These are phyloP conservation scores for Sugiyamaella novakii DNA, from an alignment of 1,139 yeast species.

Conservation along the genomic window DNA sequence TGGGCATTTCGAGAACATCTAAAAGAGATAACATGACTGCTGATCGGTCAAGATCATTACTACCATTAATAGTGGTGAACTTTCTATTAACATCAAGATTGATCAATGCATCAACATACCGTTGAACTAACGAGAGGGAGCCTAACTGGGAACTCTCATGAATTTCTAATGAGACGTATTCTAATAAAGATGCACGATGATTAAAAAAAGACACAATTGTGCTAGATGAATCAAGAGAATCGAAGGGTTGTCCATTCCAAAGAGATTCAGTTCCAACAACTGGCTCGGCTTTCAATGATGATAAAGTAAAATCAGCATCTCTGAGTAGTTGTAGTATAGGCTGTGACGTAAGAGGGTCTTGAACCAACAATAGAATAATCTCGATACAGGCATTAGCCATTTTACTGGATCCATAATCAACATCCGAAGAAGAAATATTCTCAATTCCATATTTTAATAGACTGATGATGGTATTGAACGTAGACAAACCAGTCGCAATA, in stretches of 20 bases:
- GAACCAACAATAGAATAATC: slow-evolving; percentile 60
- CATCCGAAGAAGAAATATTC: slow-evolving; percentile 45
- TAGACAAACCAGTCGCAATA: slow-evolving; percentile 54
- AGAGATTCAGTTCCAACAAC: slow-evolving; percentile 49
- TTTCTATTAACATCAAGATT: slow-evolving; percentile 35
- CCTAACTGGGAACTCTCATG: slow-evolving; percentile 58
- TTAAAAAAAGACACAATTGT: slow-evolving; percentile 64
- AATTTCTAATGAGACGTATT: slow-evolving; percentile 71
- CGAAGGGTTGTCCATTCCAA: slow-evolving; percentile 58
- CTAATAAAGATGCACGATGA: slow-evolving; percentile 63
- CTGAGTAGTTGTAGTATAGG: slow-evolving; percentile 59
- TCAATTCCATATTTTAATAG: slow-evolving; percentile 54
- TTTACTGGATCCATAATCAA: slow-evolving; percentile 54
- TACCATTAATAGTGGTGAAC: slow-evolving; percentile 13
- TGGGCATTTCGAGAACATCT: slow-evolving; percentile 61
- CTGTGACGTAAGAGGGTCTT: slow-evolving; percentile 55
- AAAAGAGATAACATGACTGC: slow-evolving; percentile 68
- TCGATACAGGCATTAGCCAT: slow-evolving; percentile 61
- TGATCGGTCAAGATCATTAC: slow-evolving; percentile 43
- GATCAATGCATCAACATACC: slow-evolving; percentile 57
- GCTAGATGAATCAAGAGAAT: slow-evolving; percentile 39
- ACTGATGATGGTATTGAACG: slow-evolving; percentile 56
- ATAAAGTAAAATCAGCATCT: slow-evolving; percentile 53
- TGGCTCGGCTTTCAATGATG: slow-evolving; percentile 57
- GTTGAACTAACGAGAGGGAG: slow-evolving; percentile 56